phyloP scores from a whole-genome alignment of 345 rosid species.

The Draba incana region DNA sequence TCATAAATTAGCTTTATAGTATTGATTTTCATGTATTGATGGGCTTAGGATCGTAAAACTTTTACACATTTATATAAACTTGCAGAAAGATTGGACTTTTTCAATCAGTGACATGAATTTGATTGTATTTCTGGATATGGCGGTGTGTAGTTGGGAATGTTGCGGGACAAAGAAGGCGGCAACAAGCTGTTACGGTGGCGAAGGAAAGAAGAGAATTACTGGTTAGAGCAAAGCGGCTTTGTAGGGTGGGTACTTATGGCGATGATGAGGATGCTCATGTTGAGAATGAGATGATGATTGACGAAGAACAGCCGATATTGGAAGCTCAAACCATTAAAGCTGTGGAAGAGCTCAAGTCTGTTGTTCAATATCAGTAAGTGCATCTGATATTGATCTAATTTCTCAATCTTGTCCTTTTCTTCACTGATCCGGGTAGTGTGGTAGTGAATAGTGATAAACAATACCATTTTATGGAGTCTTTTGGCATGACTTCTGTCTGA shows the following conservation, averaged over 20 bases:
- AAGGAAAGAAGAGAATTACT: conserved; percentile 86
- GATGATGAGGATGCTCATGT: conserved; percentile 39
- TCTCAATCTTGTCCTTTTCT: neutral
- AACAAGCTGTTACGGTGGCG: conserved; percentile 81
- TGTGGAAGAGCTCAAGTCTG: conserved; percentile 76
- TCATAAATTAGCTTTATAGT: neutral
- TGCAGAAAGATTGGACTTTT: conserved; percentile 4
- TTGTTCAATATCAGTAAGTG: conserved; percentile 70
- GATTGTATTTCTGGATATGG: conserved; percentile 33
- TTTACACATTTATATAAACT: neutral
- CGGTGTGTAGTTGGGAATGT: conserved; percentile 62
- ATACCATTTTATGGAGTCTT: neutral
- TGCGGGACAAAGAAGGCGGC: conserved; percentile 87
- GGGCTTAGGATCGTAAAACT: neutral
- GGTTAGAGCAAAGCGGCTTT: conserved; percentile 86
- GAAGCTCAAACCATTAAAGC: conserved; percentile 67
- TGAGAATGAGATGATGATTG: conserved; percentile 75
- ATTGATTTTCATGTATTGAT: neutral
- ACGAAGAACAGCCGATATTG: conserved; percentile 73
- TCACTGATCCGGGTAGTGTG: neutral
- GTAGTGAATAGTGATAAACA: neutral
- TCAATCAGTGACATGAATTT: conserved; percentile 8
- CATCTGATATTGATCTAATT: conserved; percentile 17
- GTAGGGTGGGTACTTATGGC: conserved; percentile 70
- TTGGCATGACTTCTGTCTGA: conserved; percentile 8